Evolutionary conservation across 805 yeast species (phyloP).

Genomic region (Wickerhamiella siamensis): DNA sequence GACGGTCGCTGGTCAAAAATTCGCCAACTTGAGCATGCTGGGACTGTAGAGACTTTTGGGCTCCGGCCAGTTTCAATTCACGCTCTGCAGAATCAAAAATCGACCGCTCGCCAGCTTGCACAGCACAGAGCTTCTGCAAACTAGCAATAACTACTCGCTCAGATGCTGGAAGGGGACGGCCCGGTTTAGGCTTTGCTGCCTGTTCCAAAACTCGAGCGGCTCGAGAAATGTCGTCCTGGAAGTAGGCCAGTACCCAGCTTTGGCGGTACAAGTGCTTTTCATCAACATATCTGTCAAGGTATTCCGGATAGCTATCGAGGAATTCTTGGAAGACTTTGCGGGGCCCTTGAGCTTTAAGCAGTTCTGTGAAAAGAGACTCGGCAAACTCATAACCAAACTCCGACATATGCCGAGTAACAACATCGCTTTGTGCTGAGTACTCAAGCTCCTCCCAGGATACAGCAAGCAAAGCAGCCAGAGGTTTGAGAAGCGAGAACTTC

Average conservation of each 20-base stretch:
- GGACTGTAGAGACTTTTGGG: not conserved
- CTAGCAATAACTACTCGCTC: not conserved
- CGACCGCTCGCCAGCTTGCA: not conserved
- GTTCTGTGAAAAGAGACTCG: not conserved
- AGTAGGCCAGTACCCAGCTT: not conserved
- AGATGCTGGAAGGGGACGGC: not conserved
- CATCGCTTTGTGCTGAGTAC: not conserved
- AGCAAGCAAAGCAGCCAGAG: not conserved
- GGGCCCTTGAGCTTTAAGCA: not conserved
- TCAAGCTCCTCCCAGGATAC: not conserved
- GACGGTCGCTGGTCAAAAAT: not conserved
- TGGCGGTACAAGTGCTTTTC: not conserved
- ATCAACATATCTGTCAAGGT: not conserved
- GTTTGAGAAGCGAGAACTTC: not conserved
- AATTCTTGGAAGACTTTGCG: not conserved
- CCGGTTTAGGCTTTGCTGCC: not conserved
- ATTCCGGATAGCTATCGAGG: not conserved
- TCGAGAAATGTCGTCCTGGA: not conserved
- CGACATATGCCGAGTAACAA: not conserved
- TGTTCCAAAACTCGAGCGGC: not conserved
- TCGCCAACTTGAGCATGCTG: not conserved
- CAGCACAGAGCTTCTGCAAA: conserved; percentile 1
- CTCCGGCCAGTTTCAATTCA: not conserved
- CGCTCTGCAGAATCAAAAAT: not conserved
- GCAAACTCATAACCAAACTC: conserved; percentile 1